A percentile compares a stretch with the other conserved stretches of the same genome.
Evolutionary conservation across 495 filamentous ascomycete genomes (phyloP).

Genomic region (Penicillium subrubescens): DNA sequence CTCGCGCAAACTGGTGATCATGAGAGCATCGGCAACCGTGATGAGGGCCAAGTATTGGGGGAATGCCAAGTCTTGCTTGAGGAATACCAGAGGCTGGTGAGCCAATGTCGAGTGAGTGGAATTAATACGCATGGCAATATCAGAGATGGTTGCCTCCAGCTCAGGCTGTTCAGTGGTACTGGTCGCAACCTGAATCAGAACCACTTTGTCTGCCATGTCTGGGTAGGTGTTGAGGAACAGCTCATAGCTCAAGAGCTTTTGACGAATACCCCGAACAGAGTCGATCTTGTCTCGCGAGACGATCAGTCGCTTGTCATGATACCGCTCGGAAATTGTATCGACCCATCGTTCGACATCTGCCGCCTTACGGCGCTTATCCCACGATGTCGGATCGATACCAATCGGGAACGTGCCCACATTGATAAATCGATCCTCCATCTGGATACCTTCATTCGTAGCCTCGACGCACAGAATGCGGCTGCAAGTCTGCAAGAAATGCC

Average conservation of each 20-base stretch:
- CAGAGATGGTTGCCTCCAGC: conserved; percentile 81
- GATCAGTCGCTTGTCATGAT: conserved; percentile 82
- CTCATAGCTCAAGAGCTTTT: conserved; percentile 91
- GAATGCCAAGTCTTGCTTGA: conserved; percentile 91
- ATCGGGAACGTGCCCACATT: conserved; percentile 69
- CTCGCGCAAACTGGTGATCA: conserved; percentile 90
- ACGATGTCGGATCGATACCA: conserved; percentile 79
- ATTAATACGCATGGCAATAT: conserved; percentile 92
- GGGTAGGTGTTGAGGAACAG: conserved; percentile 91
- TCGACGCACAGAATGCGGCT: conserved; percentile 84
- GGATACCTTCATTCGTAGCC: conserved; percentile 81
- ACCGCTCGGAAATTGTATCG: conserved; percentile 73
- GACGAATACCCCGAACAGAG: conserved; percentile 82
- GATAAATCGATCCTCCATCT: conserved; percentile 91
- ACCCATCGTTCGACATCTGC: conserved; percentile 76
- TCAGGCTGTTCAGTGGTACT: conserved; percentile 85
- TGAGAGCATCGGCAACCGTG: conserved; percentile 83
- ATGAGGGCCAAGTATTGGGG: conserved; percentile 86
- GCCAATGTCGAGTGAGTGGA: conserved; percentile 83
- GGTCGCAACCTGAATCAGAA: conserved; percentile 89
- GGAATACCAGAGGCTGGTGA: conserved; percentile 89
- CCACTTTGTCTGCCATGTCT: conserved; percentile 81
- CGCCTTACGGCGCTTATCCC: conserved; percentile 71
- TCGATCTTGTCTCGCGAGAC: conserved; percentile 93
- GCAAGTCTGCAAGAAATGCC: conserved; percentile 93